Evolutionary conservation across 2,329 filamentous ascomycete species (phyloP), one percentile per base, ranked within the genome.

Genomic region (Chaetomium strumarium): DNA sequence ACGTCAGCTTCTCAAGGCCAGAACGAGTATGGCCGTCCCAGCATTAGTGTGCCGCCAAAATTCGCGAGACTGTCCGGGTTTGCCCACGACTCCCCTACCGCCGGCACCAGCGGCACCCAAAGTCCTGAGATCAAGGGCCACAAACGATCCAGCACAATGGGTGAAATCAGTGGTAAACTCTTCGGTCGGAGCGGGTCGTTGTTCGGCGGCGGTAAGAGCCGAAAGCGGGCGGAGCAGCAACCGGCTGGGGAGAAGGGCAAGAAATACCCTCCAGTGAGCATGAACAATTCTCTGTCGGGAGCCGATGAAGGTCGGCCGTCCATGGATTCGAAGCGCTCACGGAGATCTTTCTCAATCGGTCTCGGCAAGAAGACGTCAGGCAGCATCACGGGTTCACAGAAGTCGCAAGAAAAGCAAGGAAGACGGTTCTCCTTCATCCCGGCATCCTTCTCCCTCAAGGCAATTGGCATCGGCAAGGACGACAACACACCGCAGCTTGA

Each of bases 241-340:
- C 59, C 56, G 39, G 64, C 69, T 52, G 71, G 76, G 58, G 83
- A 88, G 66, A 84, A 84, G 57, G 73, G 79, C 49, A 84, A 82
- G 66, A 85, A 80, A 58, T 95, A 96, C 64, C 92, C 92, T 51
- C 92, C 92, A 4, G 87, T 92, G 44, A 96, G 90, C 72, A 95
- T 96, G 90, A 81, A 86, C 56, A 85, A 86, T 57, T 75, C 82
- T 2, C 81, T 86, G 68, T 74, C 81, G 6, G 77, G 78, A 44
- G 76, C 75, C 33, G 80, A 83, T 37, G 75, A 79, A 47, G 69
- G 76, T 12, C 76, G 86, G 44, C 74, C 76, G 38, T 91, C 87
- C 1, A 81, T 88, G 63, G 88, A 91, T 59, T 90, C 85, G 3
- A 75, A 75, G 57, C 72, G 71, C 16, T 82, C 81, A 31, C 80